Evolutionary conservation across 1,284 basidiomycete species (phyloP).

Genomic region (Kwoniella shivajii): DNA sequence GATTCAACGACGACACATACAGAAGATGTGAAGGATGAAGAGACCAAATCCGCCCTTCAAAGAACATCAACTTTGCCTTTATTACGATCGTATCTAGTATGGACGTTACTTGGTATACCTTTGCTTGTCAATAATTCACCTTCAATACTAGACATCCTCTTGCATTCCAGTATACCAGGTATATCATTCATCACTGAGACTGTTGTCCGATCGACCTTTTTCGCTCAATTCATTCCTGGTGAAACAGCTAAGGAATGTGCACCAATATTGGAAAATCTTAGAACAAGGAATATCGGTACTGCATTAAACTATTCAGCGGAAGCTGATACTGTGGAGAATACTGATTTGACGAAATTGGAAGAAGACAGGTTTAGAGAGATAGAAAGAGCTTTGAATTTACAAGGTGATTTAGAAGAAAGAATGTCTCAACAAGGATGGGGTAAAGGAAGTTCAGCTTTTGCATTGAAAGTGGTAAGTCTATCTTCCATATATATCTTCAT

Average conservation of each 20-base stretch:
- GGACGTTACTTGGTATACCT: conserved; percentile 56
- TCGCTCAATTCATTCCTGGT: conserved; percentile 76
- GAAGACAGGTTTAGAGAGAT: conserved; percentile 16
- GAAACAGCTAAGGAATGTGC: conserved; percentile 70
- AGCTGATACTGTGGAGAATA: conserved; percentile 61
- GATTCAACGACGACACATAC: too few relatives aligned
- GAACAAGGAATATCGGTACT: conserved; percentile 68
- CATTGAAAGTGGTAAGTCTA: conserved; percentile 68
- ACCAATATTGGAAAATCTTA: conserved; percentile 66
- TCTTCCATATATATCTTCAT: too few relatives aligned
- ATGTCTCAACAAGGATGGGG: conserved; percentile 23
- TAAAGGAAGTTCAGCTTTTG: conserved; percentile 70
- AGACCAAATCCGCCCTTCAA: too few relatives aligned
- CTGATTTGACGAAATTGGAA: conserved; percentile 42
- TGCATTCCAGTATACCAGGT: conserved; percentile 61
- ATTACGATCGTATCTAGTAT: conserved; percentile 17
- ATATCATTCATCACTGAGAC: conserved; percentile 66
- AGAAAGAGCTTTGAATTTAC: conserved; percentile 67
- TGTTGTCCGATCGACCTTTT: conserved; percentile 76
- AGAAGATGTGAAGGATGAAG: too few relatives aligned
- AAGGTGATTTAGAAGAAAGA: conserved; percentile 71
- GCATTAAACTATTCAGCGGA: conserved; percentile 81
- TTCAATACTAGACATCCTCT: conserved; percentile 62
- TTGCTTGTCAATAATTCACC: conserved; percentile 73
- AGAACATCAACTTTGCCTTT: conserved; percentile 1